Evolutionary conservation across 768 basidiomycete species (phyloP), one percentile per base, ranked within the genome.

Genomic region (Cyclocybe aegerita): DNA sequence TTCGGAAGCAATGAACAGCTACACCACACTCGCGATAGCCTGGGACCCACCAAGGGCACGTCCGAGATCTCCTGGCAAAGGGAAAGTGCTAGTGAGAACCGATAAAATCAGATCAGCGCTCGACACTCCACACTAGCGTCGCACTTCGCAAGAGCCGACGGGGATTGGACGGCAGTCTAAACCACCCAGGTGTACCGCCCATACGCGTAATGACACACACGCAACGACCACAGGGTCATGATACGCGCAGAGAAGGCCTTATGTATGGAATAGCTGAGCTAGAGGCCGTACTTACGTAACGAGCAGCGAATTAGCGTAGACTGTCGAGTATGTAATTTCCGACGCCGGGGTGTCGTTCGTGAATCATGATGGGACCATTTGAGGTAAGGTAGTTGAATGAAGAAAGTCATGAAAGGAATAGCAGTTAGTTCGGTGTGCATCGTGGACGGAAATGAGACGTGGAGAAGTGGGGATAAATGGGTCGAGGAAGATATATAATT

Each of bases 391-490:
- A 30, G 35, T 6, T 9, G 12, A 12, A 34, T 16, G 12, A 30
- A n/a, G 16, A 74, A 57, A 14, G 70, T 73, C n/a, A n/a, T n/a
- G n/a, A n/a, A n/a, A n/a, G n/a, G n/a, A n/a, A 49, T 73, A 77
- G 8, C 74, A 72, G 31, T 78, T 77, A 23, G 77, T 76, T 78
- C 33, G 15, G 29, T 40, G 15, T 42, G 44, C 11, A 49, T 33
- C 11, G 51, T 33, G n/a, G 9, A 32, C 29, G n/a, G 37, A 36
- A 36, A 15, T 38, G 9, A 16, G 4, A 23, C 23, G 23, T 23
- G 10, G n/a, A n/a, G n/a, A n/a, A n/a, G 12, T 4, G 11, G 34
- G 11, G 4, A n/a, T 9, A 11, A 31, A 42, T 37, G 8, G 17
- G 16, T 4, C 10, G 8, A 39, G 15, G 49, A 23, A 5, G 23